A percentile compares a stretch with the other conserved stretches of the same genome.
Conservation (phyloP, 805 yeast species). For the Pachysolen tannophilus region DNA sequence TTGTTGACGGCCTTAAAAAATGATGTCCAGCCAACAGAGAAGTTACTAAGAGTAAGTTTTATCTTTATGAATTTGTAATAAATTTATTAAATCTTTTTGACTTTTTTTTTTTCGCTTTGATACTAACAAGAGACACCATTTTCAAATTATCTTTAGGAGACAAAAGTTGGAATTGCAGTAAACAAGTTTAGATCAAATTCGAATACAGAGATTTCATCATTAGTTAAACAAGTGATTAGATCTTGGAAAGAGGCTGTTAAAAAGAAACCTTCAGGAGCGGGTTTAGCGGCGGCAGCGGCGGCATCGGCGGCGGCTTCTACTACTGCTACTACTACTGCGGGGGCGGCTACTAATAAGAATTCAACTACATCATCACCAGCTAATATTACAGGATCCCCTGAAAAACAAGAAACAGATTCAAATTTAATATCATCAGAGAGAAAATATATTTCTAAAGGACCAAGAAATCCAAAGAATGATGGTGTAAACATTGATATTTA, state of each 20-base stretch:
- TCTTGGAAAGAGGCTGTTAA: conserved; percentile 83
- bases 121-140: background rate
- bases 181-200: conserved; percentile 71
- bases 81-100: background rate
- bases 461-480: conserved; percentile 77
- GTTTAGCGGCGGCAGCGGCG: conserved; percentile 4
- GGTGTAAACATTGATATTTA: conserved; percentile 66
- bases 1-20: conserved; percentile 57
- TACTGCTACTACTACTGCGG: conserved; percentile 9
- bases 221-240: conserved; percentile 78
- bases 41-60: conserved; percentile 51
- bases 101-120: background rate
- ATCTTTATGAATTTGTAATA: background rate
- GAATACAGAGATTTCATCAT: conserved; percentile 57
- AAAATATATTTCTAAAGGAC: conserved; percentile 41
- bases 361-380: conserved; percentile 3
- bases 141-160: conserved; percentile 36
- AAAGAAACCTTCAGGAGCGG: conserved; percentile 25
- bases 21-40: conserved; percentile 79
- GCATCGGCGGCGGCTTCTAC: conserved; percentile 7
- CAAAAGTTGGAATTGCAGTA: conserved; percentile 95
- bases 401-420: too few relatives aligned
- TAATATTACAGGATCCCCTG: too few relatives aligned
- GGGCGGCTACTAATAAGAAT: conserved; percentile 8
- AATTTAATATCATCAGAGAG: too few relatives aligned